Evolutionary conservation across 345 rosid species (phyloP).

Genomic region (Syzygium aromaticum): DNA sequence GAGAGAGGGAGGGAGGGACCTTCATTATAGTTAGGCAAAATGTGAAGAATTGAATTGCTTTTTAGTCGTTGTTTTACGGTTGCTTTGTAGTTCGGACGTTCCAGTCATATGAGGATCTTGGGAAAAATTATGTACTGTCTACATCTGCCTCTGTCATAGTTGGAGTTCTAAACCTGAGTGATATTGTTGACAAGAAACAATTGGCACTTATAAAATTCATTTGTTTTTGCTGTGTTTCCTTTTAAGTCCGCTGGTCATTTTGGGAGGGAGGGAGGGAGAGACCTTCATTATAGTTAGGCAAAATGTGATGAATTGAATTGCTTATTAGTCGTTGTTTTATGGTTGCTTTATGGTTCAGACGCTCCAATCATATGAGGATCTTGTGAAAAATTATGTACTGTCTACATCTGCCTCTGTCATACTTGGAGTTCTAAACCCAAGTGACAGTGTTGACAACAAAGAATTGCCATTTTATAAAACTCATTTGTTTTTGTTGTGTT

Average conservation of each 20-base stretch:
- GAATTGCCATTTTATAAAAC: neutral
- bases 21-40: neutral
- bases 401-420: neutral
- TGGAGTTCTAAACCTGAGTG: neutral
- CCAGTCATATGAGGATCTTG: neutral
- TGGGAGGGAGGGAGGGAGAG: too few species aligned
- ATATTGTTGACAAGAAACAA: neutral
- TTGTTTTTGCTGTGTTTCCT: neutral
- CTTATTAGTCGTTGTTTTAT: neutral
- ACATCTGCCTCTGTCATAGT: neutral
- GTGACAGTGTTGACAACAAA: neutral
- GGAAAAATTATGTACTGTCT: neutral
- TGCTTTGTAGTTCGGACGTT: neutral
- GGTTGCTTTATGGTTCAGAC: neutral
- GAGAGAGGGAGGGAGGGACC: neutral
- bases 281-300: neutral
- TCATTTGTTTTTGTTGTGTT: neutral
- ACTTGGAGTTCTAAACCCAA: neutral
- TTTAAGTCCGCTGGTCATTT: too few species aligned
- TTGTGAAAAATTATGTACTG: neutral
- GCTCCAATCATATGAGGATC: neutral
- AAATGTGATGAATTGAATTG: neutral
- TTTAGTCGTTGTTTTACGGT: neutral
- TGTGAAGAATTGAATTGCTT: neutral
- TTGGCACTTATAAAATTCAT: neutral